Evolutionary conservation across 768 basidiomycete species (phyloP).

Genomic region (Krasilnikovozyma curviuscula): DNA sequence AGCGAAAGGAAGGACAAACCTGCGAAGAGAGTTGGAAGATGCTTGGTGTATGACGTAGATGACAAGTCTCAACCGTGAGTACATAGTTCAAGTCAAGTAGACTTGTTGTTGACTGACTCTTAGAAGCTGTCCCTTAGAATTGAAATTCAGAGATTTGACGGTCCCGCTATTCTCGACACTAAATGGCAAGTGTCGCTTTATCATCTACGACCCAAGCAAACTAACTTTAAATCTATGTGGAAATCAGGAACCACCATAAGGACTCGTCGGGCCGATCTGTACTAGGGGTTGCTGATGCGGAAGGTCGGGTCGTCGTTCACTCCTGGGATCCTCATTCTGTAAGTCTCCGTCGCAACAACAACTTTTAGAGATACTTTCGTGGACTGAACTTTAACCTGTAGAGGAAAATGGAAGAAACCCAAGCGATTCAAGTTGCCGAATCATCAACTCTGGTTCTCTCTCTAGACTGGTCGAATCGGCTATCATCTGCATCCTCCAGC

Average conservation of each 20-base stretch:
- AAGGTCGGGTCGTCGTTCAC: constrained; percentile 53
- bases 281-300: constrained; percentile 64
- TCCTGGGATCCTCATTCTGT: no score
- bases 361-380: neutral
- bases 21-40: constrained; percentile 41
- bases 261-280: constrained; percentile 15
- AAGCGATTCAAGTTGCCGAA: constrained; percentile 27
- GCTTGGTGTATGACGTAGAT: constrained; percentile 43
- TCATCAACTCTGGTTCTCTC: constrained; percentile 61
- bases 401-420: constrained; percentile 16
- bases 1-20: constrained; percentile 14
- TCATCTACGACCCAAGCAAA: neutral
- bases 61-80: constrained; percentile 3
- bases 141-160: constrained; percentile 43
- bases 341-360: no score
- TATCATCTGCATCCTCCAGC: constrained; percentile 15
- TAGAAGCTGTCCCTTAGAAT: constrained; percentile 15
- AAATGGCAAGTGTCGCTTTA: constrained; percentile 51
- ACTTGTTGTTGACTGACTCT: neutral
- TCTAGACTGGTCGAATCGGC: constrained; percentile 75
- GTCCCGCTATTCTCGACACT: constrained; percentile 76
- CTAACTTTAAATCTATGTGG: neutral
- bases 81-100: neutral
- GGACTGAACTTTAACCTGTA: neutral
- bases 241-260: constrained; percentile 6